Conservation (phyloP, 1,284 basidiomycete species). For the Cutaneotrichosporon sp. region DNA sequence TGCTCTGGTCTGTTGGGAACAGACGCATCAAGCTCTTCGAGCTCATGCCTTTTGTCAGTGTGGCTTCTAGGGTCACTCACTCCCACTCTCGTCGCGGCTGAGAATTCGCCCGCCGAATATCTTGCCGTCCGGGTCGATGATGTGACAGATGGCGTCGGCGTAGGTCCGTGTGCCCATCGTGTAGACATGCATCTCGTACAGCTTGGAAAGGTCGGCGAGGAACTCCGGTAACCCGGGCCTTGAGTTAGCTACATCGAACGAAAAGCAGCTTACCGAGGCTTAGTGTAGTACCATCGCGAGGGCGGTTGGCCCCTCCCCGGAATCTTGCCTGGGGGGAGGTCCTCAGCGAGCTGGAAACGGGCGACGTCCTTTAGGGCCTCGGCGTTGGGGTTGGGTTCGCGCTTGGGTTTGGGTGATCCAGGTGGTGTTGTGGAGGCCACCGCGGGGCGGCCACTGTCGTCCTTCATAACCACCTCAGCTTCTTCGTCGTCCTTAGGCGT, state of each 20-base stretch:
- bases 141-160: slow-evolving; percentile 88
- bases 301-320: slow-evolving; percentile 50
- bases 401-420: slow-evolving; percentile 22
- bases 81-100: slow-evolving; percentile 92
- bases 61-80: slow-evolving; percentile 44
- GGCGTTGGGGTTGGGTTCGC: slow-evolving; percentile 47
- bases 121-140: slow-evolving; percentile 84
- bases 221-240: slow-evolving; percentile 87
- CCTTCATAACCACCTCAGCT: slow-evolving; percentile 40
- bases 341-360: slow-evolving; percentile 79
- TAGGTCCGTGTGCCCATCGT: slow-evolving; percentile 98
- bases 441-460: slow-evolving; percentile 59
- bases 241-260: slow-evolving; percentile 17
- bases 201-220: slow-evolving; percentile 66
- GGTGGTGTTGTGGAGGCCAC: slow-evolving; percentile 29
- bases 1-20: slow-evolving; percentile 94
- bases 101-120: slow-evolving; percentile 85
- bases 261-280: slow-evolving; percentile 69
- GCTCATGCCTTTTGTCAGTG: slow-evolving; percentile 37
- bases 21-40: slow-evolving; percentile 84
- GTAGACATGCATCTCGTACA: slow-evolving; percentile 99
- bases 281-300: slow-evolving; percentile 88
- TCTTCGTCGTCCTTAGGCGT: slow-evolving; percentile 4
- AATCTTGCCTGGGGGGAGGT: slow-evolving; percentile 59
- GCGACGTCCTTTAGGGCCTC: slow-evolving; percentile 70